These are phyloP conservation scores for Conoideocrella luteorostrata DNA, from an alignment of 2,329 filamentous ascomycete species.

Conservation along the genomic window DNA sequence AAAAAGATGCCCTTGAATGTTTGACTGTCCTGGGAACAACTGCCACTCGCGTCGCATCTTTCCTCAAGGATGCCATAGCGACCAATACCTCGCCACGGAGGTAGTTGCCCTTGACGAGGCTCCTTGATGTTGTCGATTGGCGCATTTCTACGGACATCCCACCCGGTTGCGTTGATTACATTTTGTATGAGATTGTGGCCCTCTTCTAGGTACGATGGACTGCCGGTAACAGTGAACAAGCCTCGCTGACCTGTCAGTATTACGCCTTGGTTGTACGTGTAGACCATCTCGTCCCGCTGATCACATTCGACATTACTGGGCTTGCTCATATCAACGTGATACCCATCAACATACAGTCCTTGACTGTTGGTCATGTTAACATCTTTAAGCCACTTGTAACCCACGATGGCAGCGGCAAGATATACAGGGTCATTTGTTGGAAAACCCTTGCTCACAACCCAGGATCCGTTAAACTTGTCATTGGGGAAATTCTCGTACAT, in stretches of 20 bases:
- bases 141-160: conserved; percentile 41
- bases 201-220: conserved; percentile 64
- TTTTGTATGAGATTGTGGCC: conserved; percentile 70
- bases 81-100: conserved; percentile 68
- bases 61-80: conserved; percentile 79
- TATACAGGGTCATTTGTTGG: conserved; percentile 52
- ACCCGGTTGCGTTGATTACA: conserved; percentile 75
- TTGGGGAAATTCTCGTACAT: conserved; percentile 92
- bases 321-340: conserved; percentile 63
- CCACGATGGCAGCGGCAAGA: conserved; percentile 66
- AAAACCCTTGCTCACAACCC: conserved; percentile 28
- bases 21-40: conserved; percentile 76
- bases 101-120: conserved; percentile 30
- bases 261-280: conserved; percentile 94
- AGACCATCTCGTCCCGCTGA: conserved; percentile 78
- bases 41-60: conserved; percentile 65
- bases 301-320: conserved; percentile 70
- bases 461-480: conserved; percentile 67
- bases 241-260: conserved; percentile 74
- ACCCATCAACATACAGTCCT: conserved; percentile 81
- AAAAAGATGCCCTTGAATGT: conserved; percentile 96
- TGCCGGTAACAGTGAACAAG: conserved; percentile 72
- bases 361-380: conserved; percentile 74
- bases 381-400: conserved; percentile 71
- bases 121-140: conserved; percentile 34